Base-by-base conservation (phyloP, 108 stramenopile species). In the Cyclotella choctawhatcheeana region DNA sequence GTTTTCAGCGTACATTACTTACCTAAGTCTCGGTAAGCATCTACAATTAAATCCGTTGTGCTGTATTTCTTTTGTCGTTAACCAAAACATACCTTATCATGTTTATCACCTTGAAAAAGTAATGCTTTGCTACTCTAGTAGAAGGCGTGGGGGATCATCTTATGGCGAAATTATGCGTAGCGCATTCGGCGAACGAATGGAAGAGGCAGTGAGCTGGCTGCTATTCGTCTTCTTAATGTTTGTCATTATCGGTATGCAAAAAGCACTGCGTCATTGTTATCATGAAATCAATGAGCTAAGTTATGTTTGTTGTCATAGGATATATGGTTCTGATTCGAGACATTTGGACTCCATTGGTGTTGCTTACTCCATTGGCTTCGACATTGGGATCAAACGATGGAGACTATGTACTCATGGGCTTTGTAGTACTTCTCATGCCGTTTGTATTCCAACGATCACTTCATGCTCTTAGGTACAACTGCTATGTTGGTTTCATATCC, bases 311-410 rank as follows among this genome's bases (percentile, higher is more conserved):
- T 4, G 64, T 92, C 22, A 75, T 88, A 5, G 94, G 82, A 0
- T 96, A 92, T 69, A 92, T 93, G 91, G 88, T 96, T 2, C 58
- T 96, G 48, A 83, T 87, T 25, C 67, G 85, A 50, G 90, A 91
- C 63, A 86, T 94, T 25, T 89, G 89, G 91, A 82, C 86, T 17
- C 81, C 86, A 5, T 59, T 85, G 27, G 63, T 86, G n/a, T 18
- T 14, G 21, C 34, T 47, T 37, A 45, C 31, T 50, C 63, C 21
- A 68, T 21, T 58, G 14, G 29, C 55, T 56, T 31, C 55, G 10
- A 56, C 13, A 12, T 50, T 73, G 20, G 55, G 55, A 1, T 0
- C 20, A 2, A 31, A 54, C 21, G 52, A 74, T 35, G 62, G 67
- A 8, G 67, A 71, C 44, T 35, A 68, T 45, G 71, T 90, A 10